Evolutionary conservation across 352 stramenopile species (phyloP), one percentile per base, ranked within the genome.

Genomic region (Aphanomyces stellatus): DNA sequence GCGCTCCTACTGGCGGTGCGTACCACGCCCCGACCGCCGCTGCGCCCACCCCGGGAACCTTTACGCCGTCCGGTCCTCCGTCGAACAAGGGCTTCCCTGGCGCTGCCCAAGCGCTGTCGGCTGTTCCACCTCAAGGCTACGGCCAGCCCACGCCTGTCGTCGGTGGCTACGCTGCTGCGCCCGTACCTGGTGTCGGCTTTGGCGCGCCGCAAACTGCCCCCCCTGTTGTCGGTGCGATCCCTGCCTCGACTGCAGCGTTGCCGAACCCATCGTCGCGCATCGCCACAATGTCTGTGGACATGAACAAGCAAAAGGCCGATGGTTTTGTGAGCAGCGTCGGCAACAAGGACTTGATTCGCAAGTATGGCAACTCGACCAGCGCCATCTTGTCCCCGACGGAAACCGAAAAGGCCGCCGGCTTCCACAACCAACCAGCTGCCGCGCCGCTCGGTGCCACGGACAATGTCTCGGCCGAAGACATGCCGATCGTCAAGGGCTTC

Each of bases 341-440:
- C 57, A 93, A 95, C 80, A 91, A 90, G 75, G 81, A 91, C 71
- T 72, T 93, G 61, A 89, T 84, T 62, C 70, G 81, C 40, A 95
- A 95, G 80, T 95, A 95, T 72, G 84, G 85, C 42, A 95, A 95
- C 74, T 62, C 73, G 41, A 83, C 79, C 48, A 81, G 71, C 53
- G 76, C 81, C 11, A 72, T 80, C 37, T 78, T 88, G 24, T 93
- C 86, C 4, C 86, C 85, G 0, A 63, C 63, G 4, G 63, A 63
- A 55, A 53, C 15, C 10, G 63, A 70, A 46, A 70, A 63, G n/a
- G 37, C 55, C 11, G 51, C 31, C 11, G 63, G 51, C 40, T 63
- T 65, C 27, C 30, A 51, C n/a, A 57, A 57, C 4, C 25, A 33
- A 13, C 49, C 49, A 15, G 51, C 48, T 17, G 57, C 74, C 24